Conservation (phyloP, 345 rosid genomes). For the Gossypium rotundifolium region DNA sequence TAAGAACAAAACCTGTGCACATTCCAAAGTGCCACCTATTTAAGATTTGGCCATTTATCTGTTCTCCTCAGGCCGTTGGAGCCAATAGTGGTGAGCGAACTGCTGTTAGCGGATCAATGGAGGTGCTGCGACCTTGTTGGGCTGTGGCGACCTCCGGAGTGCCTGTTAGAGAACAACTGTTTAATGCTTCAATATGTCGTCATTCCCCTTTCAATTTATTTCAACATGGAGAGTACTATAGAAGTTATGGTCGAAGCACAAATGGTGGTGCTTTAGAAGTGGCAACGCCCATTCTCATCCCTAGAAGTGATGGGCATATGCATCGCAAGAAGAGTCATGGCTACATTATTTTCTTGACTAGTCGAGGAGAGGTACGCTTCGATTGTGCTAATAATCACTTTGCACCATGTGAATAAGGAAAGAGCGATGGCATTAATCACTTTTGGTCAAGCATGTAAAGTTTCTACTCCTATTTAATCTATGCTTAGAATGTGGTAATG, state of each 20-base stretch:
- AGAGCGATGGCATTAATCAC: not conserved
- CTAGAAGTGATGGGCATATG: conserved; percentile 72
- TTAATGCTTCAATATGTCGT: conserved; percentile 93
- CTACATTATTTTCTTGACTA: conserved; percentile 87
- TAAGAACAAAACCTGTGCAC: no score
- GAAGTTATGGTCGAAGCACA: conserved; percentile 55
- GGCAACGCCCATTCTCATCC: conserved; percentile 91
- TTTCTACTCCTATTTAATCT: not conserved
- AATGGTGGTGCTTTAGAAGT: conserved; percentile 73
- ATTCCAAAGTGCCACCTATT: not conserved
- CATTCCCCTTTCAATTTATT: conserved; percentile 71
- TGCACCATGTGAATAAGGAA: not conserved
- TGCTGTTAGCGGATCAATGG: conserved; percentile 77
- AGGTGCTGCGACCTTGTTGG: conserved; percentile 81
- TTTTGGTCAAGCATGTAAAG: not conserved
- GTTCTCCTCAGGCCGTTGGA: conserved; percentile 72
- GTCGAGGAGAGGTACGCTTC: conserved; percentile 85
- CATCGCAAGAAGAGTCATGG: conserved; percentile 86
- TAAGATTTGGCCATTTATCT: not conserved
- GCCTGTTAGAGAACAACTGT: conserved; percentile 89
- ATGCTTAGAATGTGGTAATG: not conserved
- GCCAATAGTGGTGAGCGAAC: conserved; percentile 82
- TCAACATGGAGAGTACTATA: conserved; percentile 70
- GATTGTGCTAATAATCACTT: not conserved
- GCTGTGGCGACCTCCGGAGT: conserved; percentile 98